Evolutionary conservation across 2,329 filamentous ascomycete genomes (phyloP), one percentile per base, ranked within the genome.

Genomic region (Microcyclospora tardicrescens): DNA sequence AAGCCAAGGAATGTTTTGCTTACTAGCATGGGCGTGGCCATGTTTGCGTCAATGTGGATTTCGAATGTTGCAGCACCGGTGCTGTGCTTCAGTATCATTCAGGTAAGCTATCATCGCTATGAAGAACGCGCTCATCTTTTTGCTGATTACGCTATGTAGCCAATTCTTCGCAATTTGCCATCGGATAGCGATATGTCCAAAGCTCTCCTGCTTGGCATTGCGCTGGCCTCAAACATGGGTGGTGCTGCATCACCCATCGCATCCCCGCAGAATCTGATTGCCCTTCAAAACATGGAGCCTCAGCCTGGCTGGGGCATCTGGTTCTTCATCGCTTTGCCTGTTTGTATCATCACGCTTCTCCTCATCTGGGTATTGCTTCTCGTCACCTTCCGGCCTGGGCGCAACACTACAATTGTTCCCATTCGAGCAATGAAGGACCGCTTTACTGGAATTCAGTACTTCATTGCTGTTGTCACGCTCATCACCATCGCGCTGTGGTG

Each of bases 21-120:
- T n/a, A 91, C 89, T 38, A 95, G 89, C 64, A 98, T 98, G 91
- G 87, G 95, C 52, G 91, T 98, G 32, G 87, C 89, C 39, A 93
- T 91, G 55, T 93, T 98, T 59, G 81, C 93, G 8, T 95, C 86
- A 52, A 98, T 98, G 91, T 85, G 93, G 71, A 96, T 98, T 55
- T 94, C 86, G 64, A 98, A 98, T 51, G 93, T 98, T 19, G 91
- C 91, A 1, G 89, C 93, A 1, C 91, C 91, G 0, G 91, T 98
- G 9, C 72, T 98, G 29, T 98, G 91, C 67, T 96, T 93, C 61
- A 93, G 86, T 14, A 95, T 98, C 54, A 93, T 98, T 43, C 87
- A 94, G 72, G 81, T 84, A 61, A 39, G 24, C 2, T 33, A 15
- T 35, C 10, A 8, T 16, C 3, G 3, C 11, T 19, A 16, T 8